Percentiles rank a stretch among this genome's conserved stretches.
Conservation (phyloP, 2,329 filamentous ascomycete species). For the Aureobasidium musti region DNA sequence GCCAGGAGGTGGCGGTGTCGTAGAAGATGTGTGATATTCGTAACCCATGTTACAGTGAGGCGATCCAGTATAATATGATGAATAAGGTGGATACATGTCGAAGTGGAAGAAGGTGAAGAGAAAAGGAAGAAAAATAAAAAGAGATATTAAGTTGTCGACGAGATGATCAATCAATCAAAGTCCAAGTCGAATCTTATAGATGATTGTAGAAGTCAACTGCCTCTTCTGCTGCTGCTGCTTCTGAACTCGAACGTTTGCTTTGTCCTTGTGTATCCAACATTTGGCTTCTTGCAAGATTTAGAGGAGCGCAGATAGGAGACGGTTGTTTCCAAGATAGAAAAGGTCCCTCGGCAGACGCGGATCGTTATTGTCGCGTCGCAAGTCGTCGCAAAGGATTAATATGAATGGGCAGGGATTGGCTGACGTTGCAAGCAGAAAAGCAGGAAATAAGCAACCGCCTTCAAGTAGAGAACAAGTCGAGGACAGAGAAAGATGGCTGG, state of each 20-base stretch:
- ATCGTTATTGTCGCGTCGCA: slow-evolving; percentile 12
- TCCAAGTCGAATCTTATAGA: slow-evolving; percentile 5
- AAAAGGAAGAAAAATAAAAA: slow-evolving; percentile 8
- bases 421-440: slow-evolving; percentile 11
- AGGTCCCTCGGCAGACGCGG: not conserved
- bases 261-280: slow-evolving; percentile 25
- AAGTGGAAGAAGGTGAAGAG: not conserved
- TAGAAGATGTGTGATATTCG: slow-evolving; percentile 53
- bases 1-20: slow-evolving; percentile 51
- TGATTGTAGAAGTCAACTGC: not conserved
- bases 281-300: slow-evolving; percentile 27
- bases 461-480: not conserved
- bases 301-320: not conserved
- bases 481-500: slow-evolving; percentile 9
- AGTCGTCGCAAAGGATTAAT: slow-evolving; percentile 9
- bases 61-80: slow-evolving; percentile 36
- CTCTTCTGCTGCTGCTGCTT: slow-evolving; percentile 9
- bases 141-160: slow-evolving; percentile 10
- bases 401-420: slow-evolving; percentile 6
- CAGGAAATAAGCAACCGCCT: slow-evolving; percentile 23
- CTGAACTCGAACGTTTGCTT: slow-evolving; percentile 18
- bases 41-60: slow-evolving; percentile 52
- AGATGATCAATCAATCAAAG: not conserved
- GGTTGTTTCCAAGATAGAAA: slow-evolving; percentile 1
- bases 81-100: slow-evolving; percentile 24